These are phyloP conservation scores for Syzygium malaccense DNA, from an alignment of 441 rosid genomes.

Conservation along the genomic window DNA sequence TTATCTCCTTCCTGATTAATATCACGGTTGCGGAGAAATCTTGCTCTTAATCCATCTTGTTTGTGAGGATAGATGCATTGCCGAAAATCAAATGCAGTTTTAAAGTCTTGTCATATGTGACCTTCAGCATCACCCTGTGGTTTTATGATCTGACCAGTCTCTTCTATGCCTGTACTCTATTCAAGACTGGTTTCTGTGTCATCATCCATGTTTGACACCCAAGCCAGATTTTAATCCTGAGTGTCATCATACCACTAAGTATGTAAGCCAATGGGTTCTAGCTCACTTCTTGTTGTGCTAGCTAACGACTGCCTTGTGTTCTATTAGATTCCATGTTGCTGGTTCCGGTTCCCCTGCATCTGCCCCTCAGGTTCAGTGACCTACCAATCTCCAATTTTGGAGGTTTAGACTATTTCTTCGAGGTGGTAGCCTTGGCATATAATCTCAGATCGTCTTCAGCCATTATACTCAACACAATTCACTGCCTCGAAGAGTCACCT, in stretches of 20 bases:
- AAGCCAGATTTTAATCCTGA: neutral
- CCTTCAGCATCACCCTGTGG: neutral
- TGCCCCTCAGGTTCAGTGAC: constrained; percentile 2
- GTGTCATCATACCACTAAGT: neutral
- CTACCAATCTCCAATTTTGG: neutral
- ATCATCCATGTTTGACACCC: neutral
- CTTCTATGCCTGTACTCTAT: neutral
- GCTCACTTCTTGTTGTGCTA: neutral
- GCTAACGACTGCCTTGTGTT: neutral
- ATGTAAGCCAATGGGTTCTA: neutral
- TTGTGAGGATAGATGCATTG: neutral
- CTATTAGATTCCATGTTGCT: neutral
- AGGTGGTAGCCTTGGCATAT: neutral
- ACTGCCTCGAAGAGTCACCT: neutral
- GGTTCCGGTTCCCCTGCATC: neutral
- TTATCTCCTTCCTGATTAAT: neutral
- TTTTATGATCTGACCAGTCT: neutral
- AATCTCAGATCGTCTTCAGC: neutral
- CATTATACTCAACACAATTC: neutral
- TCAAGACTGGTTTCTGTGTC: neutral
- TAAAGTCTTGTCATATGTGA: neutral
- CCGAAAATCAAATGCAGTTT: neutral
- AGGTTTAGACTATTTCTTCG: neutral
- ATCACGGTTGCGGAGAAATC: neutral
- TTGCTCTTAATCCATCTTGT: neutral